Evolutionary conservation across 2,329 filamentous ascomycete species (phyloP).

Genomic region (Fusarium annulatum): DNA sequence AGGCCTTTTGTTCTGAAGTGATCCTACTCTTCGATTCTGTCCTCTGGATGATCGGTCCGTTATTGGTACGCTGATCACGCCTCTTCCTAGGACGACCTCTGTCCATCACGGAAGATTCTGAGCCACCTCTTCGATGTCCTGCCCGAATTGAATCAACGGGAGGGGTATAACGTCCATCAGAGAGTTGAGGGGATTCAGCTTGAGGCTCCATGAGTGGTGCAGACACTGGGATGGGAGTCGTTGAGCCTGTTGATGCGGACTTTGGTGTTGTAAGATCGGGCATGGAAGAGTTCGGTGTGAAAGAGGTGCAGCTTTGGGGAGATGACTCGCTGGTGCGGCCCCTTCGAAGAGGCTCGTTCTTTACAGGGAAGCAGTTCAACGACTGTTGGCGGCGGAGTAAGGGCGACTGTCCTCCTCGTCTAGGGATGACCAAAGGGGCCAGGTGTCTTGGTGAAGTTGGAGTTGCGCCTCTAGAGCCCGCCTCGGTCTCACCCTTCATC

Average conservation of each 20-base stretch:
- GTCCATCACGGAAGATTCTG: slow-evolving; percentile 69
- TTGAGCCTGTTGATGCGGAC: slow-evolving; percentile 54
- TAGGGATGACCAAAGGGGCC: slow-evolving; percentile 68
- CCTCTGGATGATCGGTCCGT: slow-evolving; percentile 52
- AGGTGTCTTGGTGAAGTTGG: slow-evolving; percentile 64
- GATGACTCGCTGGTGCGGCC: slow-evolving; percentile 58
- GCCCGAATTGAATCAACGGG: slow-evolving; percentile 35
- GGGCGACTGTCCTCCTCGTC: slow-evolving; percentile 31
- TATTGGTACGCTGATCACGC: slow-evolving; percentile 55
- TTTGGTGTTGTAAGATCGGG: slow-evolving; percentile 56
- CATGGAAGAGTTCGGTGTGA: slow-evolving; percentile 49
- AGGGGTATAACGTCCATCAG: slow-evolving; percentile 52
- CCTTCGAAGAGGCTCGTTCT: slow-evolving; percentile 57
- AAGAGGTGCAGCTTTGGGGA: slow-evolving; percentile 57
- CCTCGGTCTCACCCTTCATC: slow-evolving; percentile 37
- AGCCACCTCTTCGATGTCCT: slow-evolving; percentile 64
- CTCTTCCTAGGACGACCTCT: slow-evolving; percentile 70
- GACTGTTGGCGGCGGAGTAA: slow-evolving; percentile 52
- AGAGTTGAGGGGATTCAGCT: slow-evolving; percentile 57
- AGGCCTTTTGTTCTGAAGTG: slow-evolving; percentile 66
- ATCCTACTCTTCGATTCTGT: slow-evolving; percentile 57
- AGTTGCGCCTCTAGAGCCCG: slow-evolving; percentile 4
- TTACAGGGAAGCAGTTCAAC: slow-evolving; percentile 58
- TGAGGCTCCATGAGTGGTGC: slow-evolving; percentile 56
- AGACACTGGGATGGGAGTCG: slow-evolving; percentile 62